A percentile compares a stretch with the other conserved stretches of the same genome.
These are phyloP conservation scores for Singerocomus inundabilis DNA, from an alignment of 1,284 basidiomycete species.

Conservation along the genomic window DNA sequence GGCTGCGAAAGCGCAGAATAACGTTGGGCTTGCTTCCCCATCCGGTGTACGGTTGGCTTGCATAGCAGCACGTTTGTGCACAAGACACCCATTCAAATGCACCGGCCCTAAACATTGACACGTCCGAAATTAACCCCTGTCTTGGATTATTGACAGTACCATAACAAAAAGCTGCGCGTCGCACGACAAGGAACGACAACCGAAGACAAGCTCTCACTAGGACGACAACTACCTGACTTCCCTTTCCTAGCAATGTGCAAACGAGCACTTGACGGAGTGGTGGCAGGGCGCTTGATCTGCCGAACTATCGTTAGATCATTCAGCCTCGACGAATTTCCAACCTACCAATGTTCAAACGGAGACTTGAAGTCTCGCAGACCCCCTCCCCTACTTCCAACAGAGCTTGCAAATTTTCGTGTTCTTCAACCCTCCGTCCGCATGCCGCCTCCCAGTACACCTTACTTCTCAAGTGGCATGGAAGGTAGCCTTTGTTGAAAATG, in stretches of 20 bases:
- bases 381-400: conserved; percentile 39
- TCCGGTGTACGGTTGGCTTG: conserved; percentile 16
- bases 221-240: background rate
- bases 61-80: conserved; percentile 7
- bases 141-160: background rate
- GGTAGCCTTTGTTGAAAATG: conserved; percentile 42
- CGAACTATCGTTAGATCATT: background rate
- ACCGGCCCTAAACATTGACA: conserved; percentile 32
- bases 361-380: conserved; percentile 37
- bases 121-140: conserved; percentile 10
- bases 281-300: conserved; percentile 9
- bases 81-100: background rate
- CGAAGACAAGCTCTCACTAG: background rate
- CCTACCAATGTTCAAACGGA: conserved; percentile 42
- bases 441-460: conserved; percentile 41
- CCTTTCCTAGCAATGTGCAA: conserved; percentile 1
- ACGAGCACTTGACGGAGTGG: conserved; percentile 3
- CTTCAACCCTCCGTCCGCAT: conserved; percentile 40
- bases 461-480: conserved; percentile 35
- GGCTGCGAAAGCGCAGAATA: conserved; percentile 69
- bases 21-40: conserved; percentile 35
- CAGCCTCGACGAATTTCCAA: background rate
- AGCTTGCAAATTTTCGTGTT: conserved; percentile 35
- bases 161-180: background rate
- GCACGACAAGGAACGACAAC: background rate